Conservation (phyloP, 352 stramenopile species). For the Pythium coloratum region DNA sequence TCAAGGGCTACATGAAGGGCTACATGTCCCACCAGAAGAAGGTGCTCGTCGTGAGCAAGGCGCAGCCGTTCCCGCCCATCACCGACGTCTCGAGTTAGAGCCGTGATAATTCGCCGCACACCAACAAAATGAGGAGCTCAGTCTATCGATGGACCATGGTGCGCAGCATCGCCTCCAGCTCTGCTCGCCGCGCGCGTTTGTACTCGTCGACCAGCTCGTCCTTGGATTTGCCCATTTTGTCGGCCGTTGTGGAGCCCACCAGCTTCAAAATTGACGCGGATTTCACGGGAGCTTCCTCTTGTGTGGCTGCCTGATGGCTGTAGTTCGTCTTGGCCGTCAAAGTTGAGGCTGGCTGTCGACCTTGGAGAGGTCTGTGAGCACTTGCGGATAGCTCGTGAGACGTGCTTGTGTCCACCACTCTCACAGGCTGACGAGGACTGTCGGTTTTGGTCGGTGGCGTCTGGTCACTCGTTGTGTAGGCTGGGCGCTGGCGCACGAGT, state of each 20-base stretch:
- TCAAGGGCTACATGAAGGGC: slow-evolving; percentile 94
- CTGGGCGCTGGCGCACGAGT: neutral
- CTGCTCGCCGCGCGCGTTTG: slow-evolving; percentile 55
- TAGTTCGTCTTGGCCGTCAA: neutral
- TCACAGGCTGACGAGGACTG: slow-evolving; percentile 16
- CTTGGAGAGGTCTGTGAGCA: neutral
- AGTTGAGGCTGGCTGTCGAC: neutral
- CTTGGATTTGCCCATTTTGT: slow-evolving; percentile 45
- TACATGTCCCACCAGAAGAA: slow-evolving; percentile 98
- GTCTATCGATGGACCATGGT: slow-evolving; percentile 48
- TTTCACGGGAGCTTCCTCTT: slow-evolving; percentile 3
- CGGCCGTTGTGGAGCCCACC: slow-evolving; percentile 31
- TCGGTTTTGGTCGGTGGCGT: slow-evolving; percentile 20
- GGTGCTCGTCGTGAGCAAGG: slow-evolving; percentile 94
- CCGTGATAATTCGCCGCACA: neutral
- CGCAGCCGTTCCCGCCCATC: slow-evolving; percentile 91
- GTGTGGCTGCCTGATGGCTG: neutral
- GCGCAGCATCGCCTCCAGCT: slow-evolving; percentile 67
- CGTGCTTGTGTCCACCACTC: neutral
- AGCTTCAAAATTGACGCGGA: slow-evolving; percentile 62
- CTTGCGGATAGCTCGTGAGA: neutral
- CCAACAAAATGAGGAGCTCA: neutral
- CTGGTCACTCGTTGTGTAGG: neutral
- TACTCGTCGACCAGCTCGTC: slow-evolving; percentile 64
- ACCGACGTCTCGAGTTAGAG: slow-evolving; percentile 69